Conservation (phyloP, 352 stramenopile species). For the Phytophthora lateralis region DNA sequence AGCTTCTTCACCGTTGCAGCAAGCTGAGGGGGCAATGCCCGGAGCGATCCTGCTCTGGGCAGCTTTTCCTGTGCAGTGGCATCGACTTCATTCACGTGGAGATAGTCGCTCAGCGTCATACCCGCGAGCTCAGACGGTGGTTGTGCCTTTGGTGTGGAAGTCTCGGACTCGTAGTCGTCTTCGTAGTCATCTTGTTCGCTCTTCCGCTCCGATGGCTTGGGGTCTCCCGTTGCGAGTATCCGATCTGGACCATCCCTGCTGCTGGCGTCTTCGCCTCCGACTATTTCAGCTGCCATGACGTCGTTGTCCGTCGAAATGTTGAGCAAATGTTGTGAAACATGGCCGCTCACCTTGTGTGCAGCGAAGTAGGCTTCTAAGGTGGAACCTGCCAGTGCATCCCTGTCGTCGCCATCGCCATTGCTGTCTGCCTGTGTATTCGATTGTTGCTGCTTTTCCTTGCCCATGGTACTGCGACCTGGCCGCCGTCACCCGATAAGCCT, state of each 20-base stretch:
- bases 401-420: conserved; percentile 8
- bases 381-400: conserved; percentile 26
- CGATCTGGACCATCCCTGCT: background rate
- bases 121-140: conserved; percentile 35
- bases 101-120: conserved; percentile 65
- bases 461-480: conserved; percentile 17
- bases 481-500: conserved; percentile 3
- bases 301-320: conserved; percentile 52
- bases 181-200: conserved; percentile 31
- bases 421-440: conserved; percentile 15
- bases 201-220: conserved; percentile 5
- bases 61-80: conserved; percentile 25
- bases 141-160: conserved; percentile 16
- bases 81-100: conserved; percentile 47
- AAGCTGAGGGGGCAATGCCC: conserved; percentile 19
- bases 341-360: conserved; percentile 30
- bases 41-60: conserved; percentile 14
- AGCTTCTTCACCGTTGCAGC: conserved; percentile 22
- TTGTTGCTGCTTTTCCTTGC: conserved; percentile 30
- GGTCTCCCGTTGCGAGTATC: background rate
- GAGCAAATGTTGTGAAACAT: conserved; percentile 67
- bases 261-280: conserved; percentile 7
- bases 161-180: conserved; percentile 57
- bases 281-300: conserved; percentile 56
- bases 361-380: conserved; percentile 46